Percentiles rank a stretch among this genome's conserved stretches.
Conservation (phyloP, 192 early-diverging fungal species). For the Coemansia sp. region DNA sequence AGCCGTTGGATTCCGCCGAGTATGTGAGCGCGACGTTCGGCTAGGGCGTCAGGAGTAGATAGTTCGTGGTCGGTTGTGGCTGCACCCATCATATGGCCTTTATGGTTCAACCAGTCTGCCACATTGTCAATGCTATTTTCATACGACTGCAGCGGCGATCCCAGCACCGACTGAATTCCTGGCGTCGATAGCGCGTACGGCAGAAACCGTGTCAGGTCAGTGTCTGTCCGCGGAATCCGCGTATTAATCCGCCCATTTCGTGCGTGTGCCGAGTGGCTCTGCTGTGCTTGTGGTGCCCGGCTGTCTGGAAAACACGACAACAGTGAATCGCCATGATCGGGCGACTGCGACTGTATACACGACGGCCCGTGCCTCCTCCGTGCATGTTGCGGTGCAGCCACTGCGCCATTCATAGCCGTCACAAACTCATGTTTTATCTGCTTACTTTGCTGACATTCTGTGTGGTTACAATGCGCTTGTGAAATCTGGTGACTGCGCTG, state of each 20-base stretch:
- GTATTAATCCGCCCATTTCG: neutral
- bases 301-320: neutral
- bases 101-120: conserved; percentile 17
- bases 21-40: conserved; percentile 6
- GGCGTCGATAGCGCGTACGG: conserved; percentile 30
- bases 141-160: conserved; percentile 12
- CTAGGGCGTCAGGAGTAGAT: neutral
- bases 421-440: neutral
- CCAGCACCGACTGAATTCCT: conserved; percentile 14
- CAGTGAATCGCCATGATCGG: neutral
- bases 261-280: neutral
- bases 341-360: neutral
- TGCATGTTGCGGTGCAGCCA: neutral
- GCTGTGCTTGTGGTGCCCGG: neutral
- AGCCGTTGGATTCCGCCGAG: conserved; percentile 48
- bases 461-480: neutral
- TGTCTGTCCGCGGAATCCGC: conserved; percentile 8
- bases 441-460: neutral
- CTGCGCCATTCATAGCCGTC: neutral
- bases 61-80: neutral
- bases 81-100: conserved; percentile 2
- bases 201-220: conserved; percentile 27
- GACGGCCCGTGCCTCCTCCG: neutral
- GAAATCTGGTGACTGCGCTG: conserved; percentile 7
- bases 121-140: conserved; percentile 13